Conservation (phyloP, 2,329 filamentous ascomycete genomes). For the Diaporthe citrichinensis region DNA sequence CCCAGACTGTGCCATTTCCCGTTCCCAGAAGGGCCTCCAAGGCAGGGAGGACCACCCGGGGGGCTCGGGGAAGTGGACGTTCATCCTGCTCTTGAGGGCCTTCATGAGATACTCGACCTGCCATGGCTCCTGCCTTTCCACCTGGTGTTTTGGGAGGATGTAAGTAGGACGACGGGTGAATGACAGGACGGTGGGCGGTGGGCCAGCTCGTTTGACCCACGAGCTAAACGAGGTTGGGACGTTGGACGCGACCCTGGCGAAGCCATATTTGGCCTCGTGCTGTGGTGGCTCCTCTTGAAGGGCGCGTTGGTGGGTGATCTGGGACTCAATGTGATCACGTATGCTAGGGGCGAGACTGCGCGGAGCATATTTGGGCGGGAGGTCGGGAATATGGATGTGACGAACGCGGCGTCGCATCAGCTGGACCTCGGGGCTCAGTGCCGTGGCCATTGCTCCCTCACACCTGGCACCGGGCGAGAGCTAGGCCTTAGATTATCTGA, state of each 20-base stretch:
- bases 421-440: conserved; percentile 32
- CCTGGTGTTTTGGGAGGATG: conserved; percentile 33
- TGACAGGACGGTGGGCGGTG: conserved; percentile 37
- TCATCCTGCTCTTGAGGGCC: conserved; percentile 21
- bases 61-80: conserved; percentile 32
- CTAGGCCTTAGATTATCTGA: background rate
- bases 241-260: background rate
- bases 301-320: conserved; percentile 27
- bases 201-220: conserved; percentile 36
- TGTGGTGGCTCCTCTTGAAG: background rate
- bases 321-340: conserved; percentile 28
- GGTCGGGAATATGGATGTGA: conserved; percentile 41
- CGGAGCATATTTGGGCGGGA: conserved; percentile 35
- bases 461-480: background rate
- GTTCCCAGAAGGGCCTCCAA: conserved; percentile 13
- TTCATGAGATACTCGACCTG: conserved; percentile 31
- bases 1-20: background rate
- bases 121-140: conserved; percentile 14
- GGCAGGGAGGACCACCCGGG: conserved; percentile 32
- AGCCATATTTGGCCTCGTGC: background rate
- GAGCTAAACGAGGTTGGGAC: background rate
- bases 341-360: conserved; percentile 8
- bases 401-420: conserved; percentile 33
- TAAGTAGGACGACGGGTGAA: conserved; percentile 41
- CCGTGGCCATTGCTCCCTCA: conserved; percentile 27